Base-by-base conservation (phyloP, 129 eudicot species). In the Tanacetum coccineum region DNA sequence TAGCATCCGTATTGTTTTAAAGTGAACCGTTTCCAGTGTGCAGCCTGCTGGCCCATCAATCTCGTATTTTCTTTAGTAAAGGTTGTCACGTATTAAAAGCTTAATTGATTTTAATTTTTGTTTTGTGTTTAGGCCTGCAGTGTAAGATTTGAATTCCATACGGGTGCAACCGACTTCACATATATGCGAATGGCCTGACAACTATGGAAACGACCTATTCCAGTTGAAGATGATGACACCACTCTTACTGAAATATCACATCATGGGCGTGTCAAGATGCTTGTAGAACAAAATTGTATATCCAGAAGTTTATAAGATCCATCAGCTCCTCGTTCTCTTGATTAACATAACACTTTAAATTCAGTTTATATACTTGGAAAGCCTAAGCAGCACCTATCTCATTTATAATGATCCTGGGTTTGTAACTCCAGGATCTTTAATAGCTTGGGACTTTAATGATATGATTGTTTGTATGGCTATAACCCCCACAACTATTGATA, bases 151-250 rank as follows among this genome's bases (percentile, higher is more conserved):
- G 96, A 86, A 67, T 88, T 92, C 74, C 85, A 79, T 44, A 92
- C 80, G 72, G 96, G 84, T 21, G 87, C 79, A 19, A 84, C 95
- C 1, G 87, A 74, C 18, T 81, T 82, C 54, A 86, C 98, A 30
- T 92, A 59, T 68, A 92, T 92, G 98, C 79, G 96, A 74, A 88
- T 92, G 53, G 98, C 88, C 36, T 96, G 98, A 19, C 95, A 92
- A 54, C 98, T 96, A 7, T 92, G 98, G 96, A 88, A 86, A 74
- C 98, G 88, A 46, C 98, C 98, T 22, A 91, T 88, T 18, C 98
- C 96, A 4, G 75, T 66, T 11, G 84, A 88, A n/a, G n/a, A n/a
- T 20, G 98, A 92, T 59, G 96, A 84, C 74, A 88, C 89, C 3
- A 95, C 86, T 19, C 81, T 84, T 62, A 89, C 88, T 14, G 96